Base-by-base conservation (phyloP, 2,329 filamentous ascomycete species). In the Pseudogymnoascus sp. region DNA sequence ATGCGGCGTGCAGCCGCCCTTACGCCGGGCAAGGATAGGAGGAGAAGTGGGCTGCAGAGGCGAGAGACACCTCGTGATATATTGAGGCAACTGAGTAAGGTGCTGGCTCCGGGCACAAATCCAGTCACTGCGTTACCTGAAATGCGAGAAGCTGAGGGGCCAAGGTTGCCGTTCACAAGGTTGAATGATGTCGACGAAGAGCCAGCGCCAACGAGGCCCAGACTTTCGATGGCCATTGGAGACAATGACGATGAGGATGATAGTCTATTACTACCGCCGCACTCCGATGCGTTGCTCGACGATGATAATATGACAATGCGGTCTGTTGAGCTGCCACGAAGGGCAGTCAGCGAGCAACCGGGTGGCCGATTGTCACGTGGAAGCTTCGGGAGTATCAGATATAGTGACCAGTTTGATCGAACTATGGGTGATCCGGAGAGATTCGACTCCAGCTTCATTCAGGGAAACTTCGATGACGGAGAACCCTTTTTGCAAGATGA, bases 261-360 rank as follows among this genome's bases (percentile, higher is more conserved):
- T 41, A 73, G 72, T 62, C 76, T 80, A 14, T 75, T 82, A 22
- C 68, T 84, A 62, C 76, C 77, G 39, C 82, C 82, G 7, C 84
- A 84, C 33, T 78, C 76, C 60, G 79, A 82, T 59, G 80, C 81
- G 33, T 76, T 78, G 8, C 69, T 87, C 23, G 83, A 86, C 62
- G 82, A 85, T 25, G 82, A 84, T 42, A 80, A 86, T 66, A 79
- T 79, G 64, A 87, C 84, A 0, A 72, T 80, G 41, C 79, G 81
- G 64, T 86, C 84, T 1, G 78, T 88, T 28, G 85, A 88, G 72
- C 69, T 86, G 58, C 80, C 84, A 6, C 77, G 85, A 28, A 75
- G 85, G 58, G 80, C 78, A 14, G 69, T 74, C 38, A 80, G 74
- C 60, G 81, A 84, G 63, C 73, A 77, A 55, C 76, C 77, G 0